Evolutionary conservation across 805 yeast genomes (phyloP), one percentile per base, ranked within the genome.

Genomic region (Yamadazyma scolyti): DNA sequence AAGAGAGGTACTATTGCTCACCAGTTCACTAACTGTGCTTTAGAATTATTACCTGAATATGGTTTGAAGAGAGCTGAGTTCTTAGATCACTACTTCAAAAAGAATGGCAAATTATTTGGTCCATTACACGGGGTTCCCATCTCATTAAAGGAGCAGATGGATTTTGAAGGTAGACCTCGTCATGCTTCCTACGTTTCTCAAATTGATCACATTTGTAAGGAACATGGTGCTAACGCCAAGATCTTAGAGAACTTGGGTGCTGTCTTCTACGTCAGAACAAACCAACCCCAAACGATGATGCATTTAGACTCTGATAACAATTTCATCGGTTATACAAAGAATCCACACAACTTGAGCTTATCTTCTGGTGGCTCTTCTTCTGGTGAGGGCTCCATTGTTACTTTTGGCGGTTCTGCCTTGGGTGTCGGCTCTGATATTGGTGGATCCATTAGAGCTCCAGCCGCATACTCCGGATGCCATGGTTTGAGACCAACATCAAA

Each of bases 41-140:
- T 58, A 49, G 66, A 61, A 36, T 43, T 58, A 31, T 77, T 82
- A 47, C 58, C 75, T 21, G 76, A 74, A 7, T 73, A 75, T 36
- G 88, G 85, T 9, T 57, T 79, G 32, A 61, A 59, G 34, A 61
- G 68, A 34, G 87, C 87, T 6, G 52, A 66, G 43, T 61, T 50
- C 31, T 59, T 78, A 37, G 89, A 81, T 47, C 71, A 63, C 15
- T 67, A 70, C 46, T 73, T 42, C 34, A 52, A 49, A 31, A 42
- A 61, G 25, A 54, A 68, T 24, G 80, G 79, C 10, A 64, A 70
- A 39, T 52, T 68, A 2, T 47, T 73, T 20, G 85, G 85, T 17
- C 79, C 82, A 2, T 63, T 79, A 27, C 85, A 79, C 43, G 87
- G 87, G 2, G 54, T 79, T 18, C 87, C 86, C 2, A 57, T 79